Evolutionary conservation across 169 alveolate genomes (phyloP).

Genomic region (Plasmodium coatneyi): DNA sequence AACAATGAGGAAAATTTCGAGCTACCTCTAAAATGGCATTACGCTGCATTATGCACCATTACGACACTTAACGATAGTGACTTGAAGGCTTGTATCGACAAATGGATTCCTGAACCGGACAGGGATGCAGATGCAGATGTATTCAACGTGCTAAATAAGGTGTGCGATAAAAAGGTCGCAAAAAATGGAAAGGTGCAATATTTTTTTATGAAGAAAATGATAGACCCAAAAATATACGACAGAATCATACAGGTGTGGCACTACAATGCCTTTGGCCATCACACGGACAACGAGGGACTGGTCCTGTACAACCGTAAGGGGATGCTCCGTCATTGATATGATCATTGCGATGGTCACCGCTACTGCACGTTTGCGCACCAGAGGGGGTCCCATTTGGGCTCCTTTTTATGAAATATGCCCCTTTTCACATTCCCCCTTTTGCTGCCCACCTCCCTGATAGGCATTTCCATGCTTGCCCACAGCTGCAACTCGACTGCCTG

Average conservation of each 20-base stretch:
- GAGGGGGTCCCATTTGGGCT: background rate
- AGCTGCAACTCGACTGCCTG: conserved; percentile 89
- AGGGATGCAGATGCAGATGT: conserved; percentile 82
- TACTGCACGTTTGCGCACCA: background rate
- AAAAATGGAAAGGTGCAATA: conserved; percentile 63
- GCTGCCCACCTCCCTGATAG: conserved; percentile 56
- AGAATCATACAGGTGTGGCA: conserved; percentile 89
- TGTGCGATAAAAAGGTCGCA: conserved; percentile 68
- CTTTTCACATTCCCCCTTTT: background rate
- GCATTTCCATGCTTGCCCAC: conserved; percentile 88
- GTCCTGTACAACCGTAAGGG: conserved; percentile 83
- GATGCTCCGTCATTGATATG: background rate
- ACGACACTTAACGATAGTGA: conserved; percentile 72
- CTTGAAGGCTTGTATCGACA: conserved; percentile 77
- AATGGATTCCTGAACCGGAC: conserved; percentile 83
- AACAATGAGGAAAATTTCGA: conserved; percentile 77
- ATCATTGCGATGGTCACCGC: background rate
- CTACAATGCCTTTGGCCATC: conserved; percentile 88
- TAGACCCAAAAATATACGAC: conserved; percentile 81
- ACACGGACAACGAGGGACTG: conserved; percentile 86
- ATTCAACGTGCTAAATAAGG: conserved; percentile 78
- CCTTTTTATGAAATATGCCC: no score
- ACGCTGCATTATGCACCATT: conserved; percentile 87
- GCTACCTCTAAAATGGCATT: conserved; percentile 89
- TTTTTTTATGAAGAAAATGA: conserved; percentile 74